Evolutionary conservation across 768 basidiomycete species (phyloP).

Genomic region (Sistotremastrum suecicum): DNA sequence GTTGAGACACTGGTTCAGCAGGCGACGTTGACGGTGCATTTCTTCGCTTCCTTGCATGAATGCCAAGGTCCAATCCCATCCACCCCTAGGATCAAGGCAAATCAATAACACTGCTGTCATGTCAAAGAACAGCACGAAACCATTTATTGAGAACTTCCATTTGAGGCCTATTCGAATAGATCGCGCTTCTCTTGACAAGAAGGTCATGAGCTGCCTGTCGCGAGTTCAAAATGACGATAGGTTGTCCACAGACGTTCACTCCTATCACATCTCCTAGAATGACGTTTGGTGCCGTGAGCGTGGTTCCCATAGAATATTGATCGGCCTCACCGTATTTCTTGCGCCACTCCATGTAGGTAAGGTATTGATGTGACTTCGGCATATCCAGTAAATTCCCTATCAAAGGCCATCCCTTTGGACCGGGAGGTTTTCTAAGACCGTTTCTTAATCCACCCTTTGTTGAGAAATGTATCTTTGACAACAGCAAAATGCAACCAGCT

Average conservation of each 20-base stretch:
- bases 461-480: too few relatives aligned
- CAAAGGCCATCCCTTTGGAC: constrained; percentile 9
- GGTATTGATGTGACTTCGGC: background rate
- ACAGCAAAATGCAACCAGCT: too few relatives aligned
- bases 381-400: constrained; percentile 9
- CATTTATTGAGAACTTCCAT: background rate
- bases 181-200: constrained; percentile 3
- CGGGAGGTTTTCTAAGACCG: constrained; percentile 3
- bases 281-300: background rate
- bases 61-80: too few relatives aligned
- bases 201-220: constrained; percentile 5
- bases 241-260: constrained; percentile 3
- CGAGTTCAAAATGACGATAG: constrained; percentile 8
- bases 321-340: constrained; percentile 2
- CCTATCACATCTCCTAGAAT: constrained; percentile 3
- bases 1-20: too few relatives aligned
- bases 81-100: background rate
- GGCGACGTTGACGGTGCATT: too few relatives aligned
- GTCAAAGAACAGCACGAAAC: background rate
- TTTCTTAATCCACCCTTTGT: too few relatives aligned
- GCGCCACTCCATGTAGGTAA: constrained; percentile 5
- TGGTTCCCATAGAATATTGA: background rate
- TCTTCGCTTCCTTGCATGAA: too few relatives aligned
- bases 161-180: constrained; percentile 7
- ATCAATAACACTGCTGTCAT: background rate